Conservation (phyloP, 176 grass and related monocot species). For the Ampelocalamus luodianensis region DNA sequence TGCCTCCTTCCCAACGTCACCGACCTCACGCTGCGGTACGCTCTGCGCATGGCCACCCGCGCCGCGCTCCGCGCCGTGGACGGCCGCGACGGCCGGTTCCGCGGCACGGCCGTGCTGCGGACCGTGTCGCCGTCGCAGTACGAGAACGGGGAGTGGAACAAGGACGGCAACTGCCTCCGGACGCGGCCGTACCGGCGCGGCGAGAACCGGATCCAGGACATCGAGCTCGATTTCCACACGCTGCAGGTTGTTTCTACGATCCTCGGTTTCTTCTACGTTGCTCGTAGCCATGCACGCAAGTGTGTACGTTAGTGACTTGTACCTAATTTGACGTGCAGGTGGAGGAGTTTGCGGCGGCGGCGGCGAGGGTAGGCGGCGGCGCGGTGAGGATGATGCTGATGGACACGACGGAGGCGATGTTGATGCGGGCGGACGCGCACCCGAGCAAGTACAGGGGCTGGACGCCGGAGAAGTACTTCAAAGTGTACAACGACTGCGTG, state of each 20-base stretch:
- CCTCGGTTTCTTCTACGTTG: too few relatives aligned
- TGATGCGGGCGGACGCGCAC: conserved; percentile 70
- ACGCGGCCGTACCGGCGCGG: conserved; percentile 41
- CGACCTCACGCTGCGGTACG: conserved; percentile 53
- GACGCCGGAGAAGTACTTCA: conserved; percentile 53
- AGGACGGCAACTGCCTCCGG: conserved; percentile 56
- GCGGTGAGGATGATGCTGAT: conserved; percentile 49
- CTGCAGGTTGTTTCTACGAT: not conserved
- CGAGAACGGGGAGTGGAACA: conserved; percentile 68
- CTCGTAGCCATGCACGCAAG: not conserved
- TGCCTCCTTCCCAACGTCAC: conserved; percentile 47
- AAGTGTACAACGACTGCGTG: conserved; percentile 61
- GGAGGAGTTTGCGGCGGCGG: conserved; percentile 53
- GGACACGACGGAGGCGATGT: conserved; percentile 62
- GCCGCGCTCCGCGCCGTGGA: conserved; percentile 31
- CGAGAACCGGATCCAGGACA: conserved; percentile 37
- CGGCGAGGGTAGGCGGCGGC: not conserved
- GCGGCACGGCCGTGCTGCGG: conserved; percentile 40
- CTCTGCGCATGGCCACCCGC: conserved; percentile 53
- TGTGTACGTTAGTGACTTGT: not conserved
- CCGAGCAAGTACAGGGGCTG: conserved; percentile 57
- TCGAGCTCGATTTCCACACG: conserved; percentile 39
- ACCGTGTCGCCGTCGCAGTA: conserved; percentile 70
- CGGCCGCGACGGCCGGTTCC: not conserved
- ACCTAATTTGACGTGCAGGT: not conserved